These are phyloP conservation scores for Barnettozyma californica DNA, from an alignment of 805 yeast genomes.

Conservation along the genomic window DNA sequence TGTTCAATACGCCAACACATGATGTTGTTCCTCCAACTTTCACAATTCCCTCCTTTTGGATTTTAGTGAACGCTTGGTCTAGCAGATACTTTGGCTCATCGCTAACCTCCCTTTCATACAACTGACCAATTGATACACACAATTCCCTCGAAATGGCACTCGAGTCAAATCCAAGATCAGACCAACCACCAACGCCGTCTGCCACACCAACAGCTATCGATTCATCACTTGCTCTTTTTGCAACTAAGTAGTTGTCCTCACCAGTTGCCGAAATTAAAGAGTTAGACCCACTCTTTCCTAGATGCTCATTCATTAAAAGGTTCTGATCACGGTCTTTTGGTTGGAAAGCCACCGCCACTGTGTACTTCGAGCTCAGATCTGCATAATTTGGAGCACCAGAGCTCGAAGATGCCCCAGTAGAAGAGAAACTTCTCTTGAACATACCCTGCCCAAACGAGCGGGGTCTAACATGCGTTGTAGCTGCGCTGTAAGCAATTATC, in stretches of 20 bases:
- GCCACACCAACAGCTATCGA: constrained; percentile 69
- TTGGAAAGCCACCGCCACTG: constrained; percentile 64
- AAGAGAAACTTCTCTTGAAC: constrained; percentile 8
- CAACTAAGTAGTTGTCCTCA: constrained; percentile 67
- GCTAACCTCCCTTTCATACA: constrained; percentile 10
- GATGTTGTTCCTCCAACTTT: constrained; percentile 94
- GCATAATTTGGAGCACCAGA: constrained; percentile 10
- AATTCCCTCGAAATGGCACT: constrained; percentile 81
- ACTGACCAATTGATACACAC: constrained; percentile 48
- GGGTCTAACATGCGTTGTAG: constrained; percentile 7
- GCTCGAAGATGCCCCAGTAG: constrained; percentile 16
- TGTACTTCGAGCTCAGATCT: constrained; percentile 35
- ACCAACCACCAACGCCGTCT: constrained; percentile 99
- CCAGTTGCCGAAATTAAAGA: constrained; percentile 57
- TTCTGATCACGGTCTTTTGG: constrained; percentile 64
- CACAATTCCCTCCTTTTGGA: constrained; percentile 51
- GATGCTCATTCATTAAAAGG: constrained; percentile 30
- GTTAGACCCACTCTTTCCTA: constrained; percentile 22
- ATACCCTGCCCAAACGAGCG: constrained; percentile 2
- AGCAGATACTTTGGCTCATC: constrained; percentile 38
- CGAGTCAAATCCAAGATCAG: constrained; percentile 85
- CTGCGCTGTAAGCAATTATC: constrained; percentile 20
- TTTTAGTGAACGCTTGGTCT: constrained; percentile 46
- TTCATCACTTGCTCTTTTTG: constrained; percentile 25
- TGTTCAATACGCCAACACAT: constrained; percentile 68